Evolutionary conservation across 164 flowering plant genomes (phyloP), one percentile per base, ranked within the genome.

Genomic region (Umbilicus rupestris): DNA sequence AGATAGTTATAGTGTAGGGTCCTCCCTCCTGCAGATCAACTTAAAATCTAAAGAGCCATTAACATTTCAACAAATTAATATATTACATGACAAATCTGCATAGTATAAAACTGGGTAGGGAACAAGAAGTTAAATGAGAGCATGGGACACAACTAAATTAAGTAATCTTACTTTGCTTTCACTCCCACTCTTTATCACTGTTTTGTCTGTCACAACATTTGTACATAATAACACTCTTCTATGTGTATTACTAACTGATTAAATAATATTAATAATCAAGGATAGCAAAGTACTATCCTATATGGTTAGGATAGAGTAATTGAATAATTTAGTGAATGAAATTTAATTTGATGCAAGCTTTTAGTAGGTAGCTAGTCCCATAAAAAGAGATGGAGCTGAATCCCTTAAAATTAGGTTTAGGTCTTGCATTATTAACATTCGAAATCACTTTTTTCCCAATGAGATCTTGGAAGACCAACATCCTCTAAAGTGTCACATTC

Each of bases 381-480:
- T n/a, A n/a, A n/a, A n/a, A n/a, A n/a, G n/a, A n/a, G n/a, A n/a
- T n/a, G n/a, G n/a, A n/a, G n/a, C n/a, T n/a, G n/a, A n/a, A n/a
- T n/a, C n/a, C n/a, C n/a, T n/a, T n/a, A n/a, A 39, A 4, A 39
- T 39, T 15, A 45, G 49, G n/a, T 4, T 45, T 16, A 45, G 49
- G 20, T 4, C 0, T 15, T 15, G 17, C n/a, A 15, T 49, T 6
- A 22, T 49, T n/a, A 2, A 41, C 9, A 20, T 49, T 49, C 11
- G 5, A 49, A 5, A 5, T 49, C 28, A 49, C 20, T n/a, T n/a
- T 12, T 2, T 79, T 84, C 80, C 89, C 92, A 72, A 86, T 74
- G 82, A 83, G 68, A 86, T 81, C 83, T 81, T 70, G 80, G 79
- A 83, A 82, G 88, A 90, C 96, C 87, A 87, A 87, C 89, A 87